Base-by-base conservation (phyloP, 2,329 filamentous ascomycete genomes). In the Alternaria tenuissima region DNA sequence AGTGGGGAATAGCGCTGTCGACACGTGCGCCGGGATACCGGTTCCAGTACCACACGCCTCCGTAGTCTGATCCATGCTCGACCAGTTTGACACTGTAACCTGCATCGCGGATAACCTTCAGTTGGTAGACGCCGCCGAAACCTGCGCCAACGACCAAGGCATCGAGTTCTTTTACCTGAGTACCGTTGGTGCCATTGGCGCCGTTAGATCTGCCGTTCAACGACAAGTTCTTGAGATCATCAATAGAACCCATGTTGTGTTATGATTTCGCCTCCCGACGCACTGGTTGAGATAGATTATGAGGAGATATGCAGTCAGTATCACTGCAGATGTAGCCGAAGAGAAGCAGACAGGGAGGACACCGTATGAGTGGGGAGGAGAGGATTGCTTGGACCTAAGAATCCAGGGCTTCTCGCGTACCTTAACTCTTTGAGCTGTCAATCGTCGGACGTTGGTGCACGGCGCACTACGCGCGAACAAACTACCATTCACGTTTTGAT, bases 41-140 rank as follows among this genome's bases (percentile, higher is more conserved):
- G 38, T 75, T 76, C 66, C 65, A 72, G 28, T 66, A 67, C 73
- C 73, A 75, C 1, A 68, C 62, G 2, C 72, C 73, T 2, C 72
- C 72, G 18, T 62, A 65, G 18, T 65, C 56, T 12, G 56, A 38
- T 9, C 60, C 71, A 8, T 39, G 28, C 5, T 76, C 72, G 16
- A 73, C 49, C 2, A 73, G 52, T 26, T 67, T 69, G 16, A 70
- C 67, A 2, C 58, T 66, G 44, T 68, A 72, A 8, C 68, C 68
- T 24, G 56, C 44, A n/a, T 74, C 64, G 22, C 66, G 71, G 11
- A 76, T 57, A 3, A 34, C 57, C 55, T 73, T 68, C 22, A 74
- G 64, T 24, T 69, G 65, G 53, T 74, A 75, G 20, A 73, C 57
- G 12, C 74, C 74, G 7, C 66, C 66, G 41, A 76, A 75, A 1